phyloP scores from a whole-genome alignment of 306 rosid species.

The Cicer bijugum region DNA sequence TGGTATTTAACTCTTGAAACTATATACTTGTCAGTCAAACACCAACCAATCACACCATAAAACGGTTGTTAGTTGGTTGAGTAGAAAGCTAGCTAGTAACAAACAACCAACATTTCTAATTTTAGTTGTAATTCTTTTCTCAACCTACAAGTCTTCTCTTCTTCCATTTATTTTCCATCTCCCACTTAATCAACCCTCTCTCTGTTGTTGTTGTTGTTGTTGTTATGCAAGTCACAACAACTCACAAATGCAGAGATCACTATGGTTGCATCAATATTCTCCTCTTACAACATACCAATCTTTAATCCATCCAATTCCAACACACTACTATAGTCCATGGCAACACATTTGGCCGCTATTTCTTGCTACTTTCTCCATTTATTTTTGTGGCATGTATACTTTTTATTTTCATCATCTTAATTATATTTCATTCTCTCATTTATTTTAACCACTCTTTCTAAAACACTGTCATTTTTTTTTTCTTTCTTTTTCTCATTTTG shows the following conservation, averaged over 20 bases:
- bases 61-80: too few relatives aligned
- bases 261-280: neutral
- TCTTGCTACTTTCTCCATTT: conserved; percentile 56
- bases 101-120: too few relatives aligned
- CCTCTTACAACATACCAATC: conserved; percentile 11
- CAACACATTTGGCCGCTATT: conserved; percentile 51
- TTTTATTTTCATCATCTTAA: conserved; percentile 48
- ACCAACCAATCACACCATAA: too few relatives aligned
- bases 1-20: too few relatives aligned
- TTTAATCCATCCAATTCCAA: conserved; percentile 24
- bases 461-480: conserved; percentile 21
- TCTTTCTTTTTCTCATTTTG: neutral
- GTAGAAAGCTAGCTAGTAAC: too few relatives aligned
- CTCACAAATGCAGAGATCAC: conserved; percentile 2
- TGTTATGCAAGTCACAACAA: neutral
- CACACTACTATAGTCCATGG: conserved; percentile 26
- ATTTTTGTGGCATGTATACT: conserved; percentile 79
- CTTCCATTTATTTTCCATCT: neutral
- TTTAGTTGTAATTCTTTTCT: neutral
- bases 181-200: neutral
- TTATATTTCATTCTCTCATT: neutral
- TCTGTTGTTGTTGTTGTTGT: neutral
- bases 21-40: too few relatives aligned
- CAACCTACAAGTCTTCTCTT: conserved; percentile 23
- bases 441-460: conserved; percentile 37